phyloP scores from a whole-genome alignment of 345 rosid species.

The Aquilaria sinensis region DNA sequence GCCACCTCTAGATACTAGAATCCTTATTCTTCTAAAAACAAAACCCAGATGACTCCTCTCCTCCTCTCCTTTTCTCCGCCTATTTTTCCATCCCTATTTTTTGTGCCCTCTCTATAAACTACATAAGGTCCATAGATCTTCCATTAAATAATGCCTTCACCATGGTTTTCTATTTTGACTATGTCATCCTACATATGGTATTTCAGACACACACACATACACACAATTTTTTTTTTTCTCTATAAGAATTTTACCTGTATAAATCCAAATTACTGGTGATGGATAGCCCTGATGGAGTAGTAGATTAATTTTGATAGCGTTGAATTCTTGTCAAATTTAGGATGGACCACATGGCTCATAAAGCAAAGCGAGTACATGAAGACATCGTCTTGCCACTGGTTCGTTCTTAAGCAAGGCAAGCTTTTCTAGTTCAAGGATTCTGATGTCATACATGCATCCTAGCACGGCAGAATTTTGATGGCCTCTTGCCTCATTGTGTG shows the following conservation, averaged over 20 bases:
- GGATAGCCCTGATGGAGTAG: constrained; percentile 20
- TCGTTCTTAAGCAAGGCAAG: constrained; percentile 62
- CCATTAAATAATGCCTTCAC: too few species aligned
- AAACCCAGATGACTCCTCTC: neutral
- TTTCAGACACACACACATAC: neutral
- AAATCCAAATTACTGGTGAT: neutral
- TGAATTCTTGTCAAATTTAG: constrained; percentile 63
- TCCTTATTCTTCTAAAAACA: too few species aligned
- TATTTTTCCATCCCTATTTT: neutral
- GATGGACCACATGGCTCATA: constrained; percentile 62
- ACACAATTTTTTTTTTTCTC: neutral
- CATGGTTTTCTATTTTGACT: too few species aligned
- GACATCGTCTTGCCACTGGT: constrained; percentile 78
- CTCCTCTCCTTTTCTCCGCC: neutral
- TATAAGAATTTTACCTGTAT: neutral
- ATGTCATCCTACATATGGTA: too few species aligned
- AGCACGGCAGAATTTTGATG: constrained; percentile 55
- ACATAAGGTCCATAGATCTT: too few species aligned
- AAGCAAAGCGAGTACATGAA: constrained; percentile 68
- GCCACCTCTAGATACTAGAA: too few species aligned
- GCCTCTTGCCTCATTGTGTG: constrained; percentile 52
- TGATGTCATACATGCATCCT: constrained; percentile 38
- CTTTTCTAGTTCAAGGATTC: constrained; percentile 78
- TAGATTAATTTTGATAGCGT: constrained; percentile 33
- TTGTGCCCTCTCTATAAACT: too few species aligned